Conservation (phyloP, 106 monocot species). For the Apostasia shenzhenica region DNA sequence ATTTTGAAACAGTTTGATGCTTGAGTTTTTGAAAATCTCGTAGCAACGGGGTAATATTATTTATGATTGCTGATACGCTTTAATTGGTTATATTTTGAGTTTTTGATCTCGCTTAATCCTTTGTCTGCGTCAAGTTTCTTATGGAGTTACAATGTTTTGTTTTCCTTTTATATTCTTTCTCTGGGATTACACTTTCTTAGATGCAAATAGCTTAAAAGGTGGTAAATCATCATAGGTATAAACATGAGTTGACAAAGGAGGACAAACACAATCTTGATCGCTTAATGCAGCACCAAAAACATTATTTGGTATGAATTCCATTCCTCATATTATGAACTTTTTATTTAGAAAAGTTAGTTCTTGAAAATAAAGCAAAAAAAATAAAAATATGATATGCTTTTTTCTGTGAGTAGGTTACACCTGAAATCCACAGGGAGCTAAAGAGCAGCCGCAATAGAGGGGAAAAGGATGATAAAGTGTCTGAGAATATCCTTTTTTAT, state of each 20-base stretch:
- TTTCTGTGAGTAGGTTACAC: constrained; percentile 67
- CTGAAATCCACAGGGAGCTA: constrained; percentile 86
- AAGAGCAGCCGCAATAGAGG: constrained; percentile 73
- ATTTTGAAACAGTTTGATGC: no score
- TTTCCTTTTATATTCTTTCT: no score
- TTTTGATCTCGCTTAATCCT: no score
- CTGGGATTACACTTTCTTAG: no score
- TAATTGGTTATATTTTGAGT: no score
- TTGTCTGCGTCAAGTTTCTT: no score
- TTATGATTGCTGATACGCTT: no score
- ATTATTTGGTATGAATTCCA: constrained; percentile 48
- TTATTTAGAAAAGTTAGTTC: not conserved
- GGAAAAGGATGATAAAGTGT: constrained; percentile 59
- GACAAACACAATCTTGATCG: constrained; percentile 42
- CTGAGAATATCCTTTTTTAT: constrained; percentile 72
- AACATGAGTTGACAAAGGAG: constrained; percentile 54
- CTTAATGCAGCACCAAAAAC: constrained; percentile 63
- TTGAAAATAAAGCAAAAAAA: not conserved
- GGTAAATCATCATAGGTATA: constrained; percentile 42
- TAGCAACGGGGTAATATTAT: no score
- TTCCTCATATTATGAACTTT: not conserved
- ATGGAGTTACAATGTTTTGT: no score
- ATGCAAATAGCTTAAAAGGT: not conserved
- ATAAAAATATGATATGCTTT: not conserved
- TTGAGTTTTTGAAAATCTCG: no score